A percentile compares a stretch with the other conserved stretches of the same genome.
Conservation (phyloP, 768 basidiomycete genomes). For the Gyrodon lividus region DNA sequence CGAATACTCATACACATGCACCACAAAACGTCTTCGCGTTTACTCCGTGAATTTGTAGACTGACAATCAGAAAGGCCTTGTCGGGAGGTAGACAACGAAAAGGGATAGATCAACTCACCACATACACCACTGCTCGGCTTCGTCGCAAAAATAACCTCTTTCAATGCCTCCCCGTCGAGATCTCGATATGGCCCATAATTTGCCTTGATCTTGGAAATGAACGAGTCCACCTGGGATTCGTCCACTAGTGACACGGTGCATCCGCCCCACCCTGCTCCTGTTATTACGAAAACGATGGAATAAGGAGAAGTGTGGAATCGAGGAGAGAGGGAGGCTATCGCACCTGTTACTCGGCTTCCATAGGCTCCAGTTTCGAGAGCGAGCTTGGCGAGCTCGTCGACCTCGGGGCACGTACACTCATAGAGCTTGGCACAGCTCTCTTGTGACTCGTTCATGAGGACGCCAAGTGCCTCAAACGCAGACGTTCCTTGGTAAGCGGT, state of each 20-base stretch:
- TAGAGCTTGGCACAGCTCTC: slow-evolving; percentile 64
- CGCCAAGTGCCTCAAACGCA: slow-evolving; percentile 55
- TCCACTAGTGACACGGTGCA: slow-evolving; percentile 82
- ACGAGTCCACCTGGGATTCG: slow-evolving; percentile 56
- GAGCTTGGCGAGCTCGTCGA: slow-evolving; percentile 65
- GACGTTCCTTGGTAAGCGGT: slow-evolving; percentile 16
- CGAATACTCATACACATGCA: neutral
- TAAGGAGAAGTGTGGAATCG: neutral
- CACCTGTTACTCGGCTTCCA: slow-evolving; percentile 83
- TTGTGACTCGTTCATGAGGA: slow-evolving; percentile 79
- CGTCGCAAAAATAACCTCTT: slow-evolving; percentile 77
- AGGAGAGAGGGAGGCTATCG: neutral
- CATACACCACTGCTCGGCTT: slow-evolving; percentile 81
- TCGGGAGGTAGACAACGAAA: neutral
- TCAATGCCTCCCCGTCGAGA: slow-evolving; percentile 56
- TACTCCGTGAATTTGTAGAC: slow-evolving; percentile 31
- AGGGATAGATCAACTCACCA: slow-evolving; percentile 46
- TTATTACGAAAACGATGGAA: neutral
- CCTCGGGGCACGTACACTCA: slow-evolving; percentile 79
- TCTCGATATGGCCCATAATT: slow-evolving; percentile 63
- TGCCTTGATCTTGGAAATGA: slow-evolving; percentile 61
- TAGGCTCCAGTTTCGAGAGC: slow-evolving; percentile 71
- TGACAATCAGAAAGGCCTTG: neutral
- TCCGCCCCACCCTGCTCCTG: slow-evolving; percentile 91
- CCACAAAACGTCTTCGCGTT: slow-evolving; percentile 2